These are phyloP conservation scores for Moricandia arvensis DNA, from an alignment of 345 rosid genomes.

Conservation along the genomic window DNA sequence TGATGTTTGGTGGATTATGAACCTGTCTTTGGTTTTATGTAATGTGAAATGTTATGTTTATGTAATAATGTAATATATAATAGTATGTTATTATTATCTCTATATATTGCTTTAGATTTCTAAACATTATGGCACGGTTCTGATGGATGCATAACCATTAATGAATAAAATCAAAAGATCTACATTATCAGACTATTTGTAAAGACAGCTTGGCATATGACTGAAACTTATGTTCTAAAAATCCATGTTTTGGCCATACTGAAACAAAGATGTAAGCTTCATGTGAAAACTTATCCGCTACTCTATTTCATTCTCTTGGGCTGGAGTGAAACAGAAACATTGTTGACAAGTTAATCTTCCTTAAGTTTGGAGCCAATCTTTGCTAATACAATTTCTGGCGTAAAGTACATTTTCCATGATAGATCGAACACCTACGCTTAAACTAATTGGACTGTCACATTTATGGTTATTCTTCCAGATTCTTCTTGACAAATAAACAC, in stretches of 20 bases:
- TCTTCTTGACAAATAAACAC: no score
- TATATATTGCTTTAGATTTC: neutral
- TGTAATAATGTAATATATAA: no score
- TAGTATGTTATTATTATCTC: no score
- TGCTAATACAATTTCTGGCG: no score
- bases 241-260: neutral
- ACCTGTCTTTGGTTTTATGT: neutral
- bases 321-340: neutral
- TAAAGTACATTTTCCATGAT: no score
- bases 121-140: neutral
- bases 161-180: neutral
- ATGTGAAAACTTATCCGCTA: no score
- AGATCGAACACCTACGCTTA: no score
- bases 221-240: neutral
- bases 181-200: neutral
- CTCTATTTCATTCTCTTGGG: neutral
- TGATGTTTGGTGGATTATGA: neutral
- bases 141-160: neutral
- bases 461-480: no score
- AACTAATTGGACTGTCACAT: no score
- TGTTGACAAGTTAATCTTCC: no score
- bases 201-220: neutral
- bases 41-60: neutral
- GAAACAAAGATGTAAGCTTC: no score
- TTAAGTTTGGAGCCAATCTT: no score